These are phyloP conservation scores for Rhododendron vialii DNA, from an alignment of 148 eudicot species.

Conservation along the genomic window DNA sequence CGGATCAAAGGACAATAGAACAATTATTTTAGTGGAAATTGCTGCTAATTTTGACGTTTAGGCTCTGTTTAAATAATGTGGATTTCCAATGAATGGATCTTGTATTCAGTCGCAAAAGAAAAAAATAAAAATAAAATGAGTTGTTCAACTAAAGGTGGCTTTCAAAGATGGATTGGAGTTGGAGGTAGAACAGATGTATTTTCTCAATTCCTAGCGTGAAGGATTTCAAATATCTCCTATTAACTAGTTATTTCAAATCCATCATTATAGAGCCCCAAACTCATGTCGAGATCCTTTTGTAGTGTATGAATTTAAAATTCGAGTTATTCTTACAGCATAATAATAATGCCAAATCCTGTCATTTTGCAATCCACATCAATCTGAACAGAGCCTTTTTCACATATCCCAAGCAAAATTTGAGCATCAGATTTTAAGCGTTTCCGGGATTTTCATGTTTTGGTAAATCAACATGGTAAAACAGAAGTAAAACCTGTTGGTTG, in stretches of 20 bases:
- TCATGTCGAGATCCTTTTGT: neutral
- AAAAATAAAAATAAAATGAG: neutral
- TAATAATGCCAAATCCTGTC: neutral
- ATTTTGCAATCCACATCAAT: neutral
- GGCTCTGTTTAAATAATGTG: neutral
- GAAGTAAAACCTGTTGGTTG: conserved; percentile 20
- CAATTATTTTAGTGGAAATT: conserved; percentile 2
- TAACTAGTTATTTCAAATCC: neutral
- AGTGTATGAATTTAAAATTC: neutral
- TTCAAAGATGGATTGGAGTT: neutral
- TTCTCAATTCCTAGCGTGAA: neutral
- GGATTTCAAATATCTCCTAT: neutral
- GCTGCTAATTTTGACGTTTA: neutral
- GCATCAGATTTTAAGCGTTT: neutral
- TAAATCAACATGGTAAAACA: neutral
- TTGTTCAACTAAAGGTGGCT: neutral
- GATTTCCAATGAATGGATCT: neutral
- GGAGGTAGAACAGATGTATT: neutral
- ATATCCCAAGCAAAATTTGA: neutral
- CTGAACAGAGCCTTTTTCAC: neutral
- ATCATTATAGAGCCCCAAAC: neutral
- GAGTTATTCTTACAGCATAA: neutral
- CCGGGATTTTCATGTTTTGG: neutral
- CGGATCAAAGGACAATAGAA: neutral
- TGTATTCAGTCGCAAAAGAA: neutral